Evolutionary conservation across 257 asterid genomes (phyloP).

Genomic region (Ligustrum vulgare): DNA sequence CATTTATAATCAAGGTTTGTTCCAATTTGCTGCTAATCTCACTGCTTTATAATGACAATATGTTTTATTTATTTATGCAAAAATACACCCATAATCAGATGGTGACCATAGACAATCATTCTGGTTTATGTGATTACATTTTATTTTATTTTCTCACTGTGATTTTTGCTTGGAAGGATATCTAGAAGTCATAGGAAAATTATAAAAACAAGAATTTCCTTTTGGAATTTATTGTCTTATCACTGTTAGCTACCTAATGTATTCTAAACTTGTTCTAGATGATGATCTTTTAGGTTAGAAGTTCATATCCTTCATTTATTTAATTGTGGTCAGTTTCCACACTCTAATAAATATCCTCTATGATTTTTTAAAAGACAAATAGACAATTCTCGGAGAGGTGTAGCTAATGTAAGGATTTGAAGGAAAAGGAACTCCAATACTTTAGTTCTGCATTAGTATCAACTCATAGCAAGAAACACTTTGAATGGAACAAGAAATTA

Average conservation of each 20-base stretch:
- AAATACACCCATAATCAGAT: neutral
- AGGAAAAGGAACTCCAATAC: neutral
- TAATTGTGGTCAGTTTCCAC: neutral
- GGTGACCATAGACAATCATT: neutral
- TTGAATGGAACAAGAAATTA: neutral
- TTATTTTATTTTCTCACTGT: neutral
- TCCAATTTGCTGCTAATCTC: constrained; percentile 15
- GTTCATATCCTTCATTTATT: neutral
- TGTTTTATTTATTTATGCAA: neutral
- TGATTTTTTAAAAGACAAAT: neutral
- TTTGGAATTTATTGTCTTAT: neutral
- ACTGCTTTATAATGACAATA: constrained; percentile 16
- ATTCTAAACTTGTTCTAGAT: neutral
- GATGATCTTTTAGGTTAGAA: neutral
- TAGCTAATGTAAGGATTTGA: neutral
- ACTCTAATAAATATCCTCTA: neutral
- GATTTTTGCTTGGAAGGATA: neutral
- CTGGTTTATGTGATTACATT: neutral
- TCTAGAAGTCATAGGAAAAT: neutral
- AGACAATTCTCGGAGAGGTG: neutral
- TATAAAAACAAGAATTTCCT: neutral
- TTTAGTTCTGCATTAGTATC: neutral
- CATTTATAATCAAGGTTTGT: constrained; percentile 75
- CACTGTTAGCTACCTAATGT: neutral
- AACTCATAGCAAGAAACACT: neutral